These are phyloP conservation scores for Sporothrix luriei DNA, from an alignment of 2,329 filamentous ascomycete species.

Conservation along the genomic window DNA sequence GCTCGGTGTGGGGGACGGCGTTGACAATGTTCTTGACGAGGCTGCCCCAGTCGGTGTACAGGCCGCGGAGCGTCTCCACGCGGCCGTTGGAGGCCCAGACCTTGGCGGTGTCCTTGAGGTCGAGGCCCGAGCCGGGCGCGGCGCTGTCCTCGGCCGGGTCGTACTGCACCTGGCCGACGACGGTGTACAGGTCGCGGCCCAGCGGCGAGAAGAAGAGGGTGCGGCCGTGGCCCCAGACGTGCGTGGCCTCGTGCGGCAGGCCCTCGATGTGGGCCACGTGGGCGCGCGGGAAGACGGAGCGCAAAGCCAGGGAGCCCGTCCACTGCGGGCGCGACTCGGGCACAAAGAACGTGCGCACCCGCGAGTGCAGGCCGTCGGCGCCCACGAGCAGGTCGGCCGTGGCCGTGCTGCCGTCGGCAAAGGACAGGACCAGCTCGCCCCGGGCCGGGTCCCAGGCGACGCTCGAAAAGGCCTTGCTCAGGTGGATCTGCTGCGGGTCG, in stretches of 20 bases:
- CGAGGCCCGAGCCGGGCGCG: not conserved
- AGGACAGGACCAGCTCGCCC: slow-evolving; percentile 46
- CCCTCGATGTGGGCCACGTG: slow-evolving; percentile 47
- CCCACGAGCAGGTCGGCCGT: slow-evolving; percentile 54
- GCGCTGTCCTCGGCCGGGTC: slow-evolving; percentile 40
- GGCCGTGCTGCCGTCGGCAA: slow-evolving; percentile 51
- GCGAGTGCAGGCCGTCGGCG: slow-evolving; percentile 57
- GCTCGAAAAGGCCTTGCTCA: slow-evolving; percentile 48
- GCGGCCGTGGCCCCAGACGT: slow-evolving; percentile 49
- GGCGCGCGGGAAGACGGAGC: slow-evolving; percentile 50
- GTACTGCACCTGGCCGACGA: slow-evolving; percentile 48
- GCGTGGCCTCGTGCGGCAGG: slow-evolving; percentile 48
- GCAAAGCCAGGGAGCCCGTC: slow-evolving; percentile 51
- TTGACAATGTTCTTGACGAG: slow-evolving; percentile 47
- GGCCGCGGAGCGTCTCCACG: slow-evolving; percentile 44
- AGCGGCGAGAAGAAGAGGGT: slow-evolving; percentile 50
- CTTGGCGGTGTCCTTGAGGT: slow-evolving; percentile 39
- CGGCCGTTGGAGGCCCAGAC: slow-evolving; percentile 48
- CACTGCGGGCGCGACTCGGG: slow-evolving; percentile 46
- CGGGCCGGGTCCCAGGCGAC: slow-evolving; percentile 42
- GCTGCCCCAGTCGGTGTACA: slow-evolving; percentile 50
- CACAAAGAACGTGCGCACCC: slow-evolving; percentile 50
- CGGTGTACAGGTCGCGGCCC: slow-evolving; percentile 48
- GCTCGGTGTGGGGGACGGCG: slow-evolving; percentile 45
- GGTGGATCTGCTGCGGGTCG: slow-evolving; percentile 47